Base-by-base conservation (phyloP, 2,329 filamentous ascomycete genomes). In the Coniochaeta sp. region DNA sequence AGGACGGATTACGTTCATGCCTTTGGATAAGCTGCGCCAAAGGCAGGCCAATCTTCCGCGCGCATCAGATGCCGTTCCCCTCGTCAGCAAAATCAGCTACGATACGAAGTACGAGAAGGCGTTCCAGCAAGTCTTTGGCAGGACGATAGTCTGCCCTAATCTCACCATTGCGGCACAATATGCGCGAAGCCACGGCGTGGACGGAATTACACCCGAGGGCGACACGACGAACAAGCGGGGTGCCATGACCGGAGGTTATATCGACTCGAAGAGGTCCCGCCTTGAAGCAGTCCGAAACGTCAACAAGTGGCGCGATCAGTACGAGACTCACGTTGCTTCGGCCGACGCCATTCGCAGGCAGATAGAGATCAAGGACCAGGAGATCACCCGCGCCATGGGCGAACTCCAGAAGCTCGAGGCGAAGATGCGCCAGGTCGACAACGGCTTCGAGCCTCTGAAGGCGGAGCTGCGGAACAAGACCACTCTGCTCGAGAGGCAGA, bases 211-310 rank as follows among this genome's bases (percentile, higher is more conserved):
- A 0, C 89, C 91, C 3, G 93, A 98, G 60, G 95, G 95, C 73
- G 93, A 98, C 73, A 91, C 91, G 34, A 93, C 92, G 1, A 96
- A 97, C 75, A 96, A 96, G 77, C 89, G 93, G 67, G 95, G 95
- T 74, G 93, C 93, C 16, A 86, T 99, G 78, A 97, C 92, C 56
- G 95, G 95, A 79, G 95, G 95, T 67, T 99, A 89, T 70, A 89
- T 96, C 63, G 95, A 99, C 70, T 85, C 89, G 12, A 85, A 89
- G 36, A 89, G 88, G 65, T 98, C 93, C 1, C 88, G 93, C 24
- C 81, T 98, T n/a, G 89, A 93, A 67, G 91, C 89, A 30, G 89
- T 96, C 32, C 88, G 88, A 62, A 81, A 85, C 5, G 85, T 93
- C 34, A 85, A 87, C 59, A 88, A 86, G 67, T 91, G 89, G 80